Base-by-base conservation (phyloP, 768 basidiomycete species). In the Leccinellum luteum region DNA sequence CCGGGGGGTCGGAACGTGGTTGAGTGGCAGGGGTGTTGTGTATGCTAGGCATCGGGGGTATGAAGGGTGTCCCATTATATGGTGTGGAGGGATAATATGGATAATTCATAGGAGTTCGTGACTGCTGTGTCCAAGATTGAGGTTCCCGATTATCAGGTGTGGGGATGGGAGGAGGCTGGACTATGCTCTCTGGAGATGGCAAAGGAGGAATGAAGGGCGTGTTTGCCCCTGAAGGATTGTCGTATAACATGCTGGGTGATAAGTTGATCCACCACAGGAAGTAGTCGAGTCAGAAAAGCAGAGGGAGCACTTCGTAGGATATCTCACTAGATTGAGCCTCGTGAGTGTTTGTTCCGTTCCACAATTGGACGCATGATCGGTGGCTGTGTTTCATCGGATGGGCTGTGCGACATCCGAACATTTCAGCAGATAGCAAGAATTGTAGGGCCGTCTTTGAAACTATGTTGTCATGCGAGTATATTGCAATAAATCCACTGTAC, bases 151-250 rank as follows among this genome's bases (percentile, higher is more conserved):
- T 63, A 47, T 68, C 66, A 3, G 64, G 64, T 4, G 69, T 48
- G 31, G 75, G 77, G 31, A 76, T 62, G n/a, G 66, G 62, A 4
- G 76, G 76, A 31, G 76, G 74, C 17, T 69, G 73, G 13, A 57
- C 72, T 61, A 48, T 56, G 58, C 55, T 66, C 56, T 62, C 76
- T 52, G 62, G 78, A 59, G 60, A 77, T 44, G 73, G 70, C 6
- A 69, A 64, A 55, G 80, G 79, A 41, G 71, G 77, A 69, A 61
- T 71, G 63, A 61, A 81, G 59, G 57, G 79, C 71, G 57, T 80
- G 71, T 44, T 66, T 12, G 61, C 62, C 58, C 68, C 64, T 21
- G 71, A 68, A 27, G 72, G 71, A 49, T 64, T 60, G 45, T 72
- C 71, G 43, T 61, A 72, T 13, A 72, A 43, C 71, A 72, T 72